Conservation (phyloP, 2,329 filamentous ascomycete species). For the Colletotrichum sp. region DNA sequence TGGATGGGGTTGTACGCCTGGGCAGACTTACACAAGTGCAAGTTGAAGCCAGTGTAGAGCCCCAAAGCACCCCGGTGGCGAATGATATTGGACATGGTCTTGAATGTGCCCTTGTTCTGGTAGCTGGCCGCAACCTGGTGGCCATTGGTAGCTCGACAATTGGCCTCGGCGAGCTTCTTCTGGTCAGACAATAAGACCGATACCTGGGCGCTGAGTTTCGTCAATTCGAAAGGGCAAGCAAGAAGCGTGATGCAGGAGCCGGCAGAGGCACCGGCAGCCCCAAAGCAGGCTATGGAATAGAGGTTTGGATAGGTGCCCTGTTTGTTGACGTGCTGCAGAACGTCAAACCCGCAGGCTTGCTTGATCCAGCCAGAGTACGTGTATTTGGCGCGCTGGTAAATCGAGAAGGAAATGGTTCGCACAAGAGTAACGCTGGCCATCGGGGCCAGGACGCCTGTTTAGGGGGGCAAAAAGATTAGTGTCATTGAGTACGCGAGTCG, state of each 20-base stretch:
- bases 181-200: slow-evolving; percentile 76
- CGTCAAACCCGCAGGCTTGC: slow-evolving; percentile 69
- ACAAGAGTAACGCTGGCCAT: slow-evolving; percentile 80
- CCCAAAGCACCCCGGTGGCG: slow-evolving; percentile 75
- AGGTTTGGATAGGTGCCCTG: slow-evolving; percentile 74
- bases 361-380: slow-evolving; percentile 74
- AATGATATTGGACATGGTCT: slow-evolving; percentile 78
- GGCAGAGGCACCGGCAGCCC: slow-evolving; percentile 77
- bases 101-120: slow-evolving; percentile 77
- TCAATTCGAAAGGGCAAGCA: slow-evolving; percentile 87
- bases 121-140: slow-evolving; percentile 71
- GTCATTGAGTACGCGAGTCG: background rate
- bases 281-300: slow-evolving; percentile 78
- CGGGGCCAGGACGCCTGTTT: slow-evolving; percentile 75
- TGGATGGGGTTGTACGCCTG: slow-evolving; percentile 12
- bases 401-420: slow-evolving; percentile 78
- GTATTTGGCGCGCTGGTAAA: slow-evolving; percentile 81
- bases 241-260: slow-evolving; percentile 81
- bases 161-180: slow-evolving; percentile 39
- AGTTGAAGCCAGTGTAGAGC: slow-evolving; percentile 79
- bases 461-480: slow-evolving; percentile 13
- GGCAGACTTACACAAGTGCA: slow-evolving; percentile 72
- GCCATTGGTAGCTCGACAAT: slow-evolving; percentile 48
- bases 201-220: slow-evolving; percentile 87
- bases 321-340: slow-evolving; percentile 74